Percentiles rank a stretch among this genome's conserved stretches.
These are phyloP conservation scores for Funneliformis geosporum DNA, from an alignment of 192 early-diverging fungal genomes.

Conservation along the genomic window DNA sequence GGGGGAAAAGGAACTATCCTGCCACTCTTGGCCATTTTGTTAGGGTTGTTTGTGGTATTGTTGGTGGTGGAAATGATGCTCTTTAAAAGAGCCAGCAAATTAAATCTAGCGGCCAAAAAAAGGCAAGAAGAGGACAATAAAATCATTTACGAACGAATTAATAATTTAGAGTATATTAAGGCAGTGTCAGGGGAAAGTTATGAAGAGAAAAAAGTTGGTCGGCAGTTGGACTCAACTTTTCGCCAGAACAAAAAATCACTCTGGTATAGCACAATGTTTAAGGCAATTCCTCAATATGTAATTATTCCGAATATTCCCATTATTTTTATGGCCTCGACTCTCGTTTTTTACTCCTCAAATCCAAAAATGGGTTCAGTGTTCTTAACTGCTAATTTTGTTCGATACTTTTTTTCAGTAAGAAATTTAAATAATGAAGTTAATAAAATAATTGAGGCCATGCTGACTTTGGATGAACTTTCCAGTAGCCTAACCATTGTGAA, in stretches of 20 bases:
- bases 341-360: constrained; percentile 1
- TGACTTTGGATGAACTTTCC: constrained; percentile 1
- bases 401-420: constrained; percentile 6
- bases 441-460: constrained; percentile 5
- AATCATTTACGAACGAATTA: constrained; percentile 27
- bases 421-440: constrained; percentile 3
- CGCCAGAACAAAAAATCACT: constrained; percentile 12
- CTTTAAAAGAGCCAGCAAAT: too few species aligned
- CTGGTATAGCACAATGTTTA: constrained; percentile 10
- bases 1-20: too few species aligned
- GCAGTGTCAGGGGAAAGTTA: constrained; percentile 9
- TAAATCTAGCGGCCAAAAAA: constrained; percentile 22
- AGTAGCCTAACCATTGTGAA: constrained; percentile 7
- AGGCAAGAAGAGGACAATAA: constrained; percentile 27
- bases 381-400: not conserved
- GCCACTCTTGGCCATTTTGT: too few species aligned
- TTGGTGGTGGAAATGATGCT: too few species aligned
- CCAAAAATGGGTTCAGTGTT: not conserved
- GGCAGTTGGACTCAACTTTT: constrained; percentile 10
- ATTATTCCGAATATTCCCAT: constrained; percentile 16
- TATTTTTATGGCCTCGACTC: not conserved
- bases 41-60: too few species aligned
- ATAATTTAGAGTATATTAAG: constrained; percentile 26
- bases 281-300: constrained; percentile 2
- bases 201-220: constrained; percentile 9